Evolutionary conservation across 192 early-diverging fungal genomes (phyloP).

Genomic region (Coemansia sp.): DNA sequence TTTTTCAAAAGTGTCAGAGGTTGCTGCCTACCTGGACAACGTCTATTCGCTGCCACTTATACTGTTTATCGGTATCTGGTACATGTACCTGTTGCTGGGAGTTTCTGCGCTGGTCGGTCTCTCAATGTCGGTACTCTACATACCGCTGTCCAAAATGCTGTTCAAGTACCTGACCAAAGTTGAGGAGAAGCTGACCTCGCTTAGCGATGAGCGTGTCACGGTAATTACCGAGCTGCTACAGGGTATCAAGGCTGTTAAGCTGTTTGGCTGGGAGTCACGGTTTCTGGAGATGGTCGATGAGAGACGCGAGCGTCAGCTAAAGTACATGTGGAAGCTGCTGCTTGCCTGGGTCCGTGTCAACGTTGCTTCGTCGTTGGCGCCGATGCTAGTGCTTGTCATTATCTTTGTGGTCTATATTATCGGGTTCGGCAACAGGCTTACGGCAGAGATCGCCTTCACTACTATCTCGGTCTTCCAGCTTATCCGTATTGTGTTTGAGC

Average conservation of each 20-base stretch:
- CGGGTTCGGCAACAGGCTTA: slow-evolving; percentile 58
- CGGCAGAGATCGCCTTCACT: slow-evolving; percentile 72
- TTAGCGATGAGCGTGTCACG: slow-evolving; percentile 76
- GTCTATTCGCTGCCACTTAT: slow-evolving; percentile 65
- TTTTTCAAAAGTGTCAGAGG: slow-evolving; percentile 64
- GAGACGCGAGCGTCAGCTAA: slow-evolving; percentile 68
- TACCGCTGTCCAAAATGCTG: slow-evolving; percentile 59
- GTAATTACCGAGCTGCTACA: slow-evolving; percentile 82
- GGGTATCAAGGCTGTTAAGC: slow-evolving; percentile 91
- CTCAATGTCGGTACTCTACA: slow-evolving; percentile 61
- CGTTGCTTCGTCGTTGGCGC: slow-evolving; percentile 60
- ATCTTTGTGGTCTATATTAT: slow-evolving; percentile 66
- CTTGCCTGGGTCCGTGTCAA: slow-evolving; percentile 57
- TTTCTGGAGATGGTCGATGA: slow-evolving; percentile 70
- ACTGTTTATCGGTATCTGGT: slow-evolving; percentile 66
- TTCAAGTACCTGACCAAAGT: slow-evolving; percentile 57
- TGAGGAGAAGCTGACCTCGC: slow-evolving; percentile 63
- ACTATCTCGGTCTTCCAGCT: slow-evolving; percentile 72
- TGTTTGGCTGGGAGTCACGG: slow-evolving; percentile 81
- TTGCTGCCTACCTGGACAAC: slow-evolving; percentile 60
- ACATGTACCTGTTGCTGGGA: slow-evolving; percentile 78
- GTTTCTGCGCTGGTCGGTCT: slow-evolving; percentile 80
- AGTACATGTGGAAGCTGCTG: slow-evolving; percentile 56
- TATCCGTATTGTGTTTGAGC: slow-evolving; percentile 66
- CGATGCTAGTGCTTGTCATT: slow-evolving; percentile 64